These are phyloP conservation scores for Chaetomium sp. DNA, from an alignment of 2,329 filamentous ascomycete genomes.

Conservation along the genomic window DNA sequence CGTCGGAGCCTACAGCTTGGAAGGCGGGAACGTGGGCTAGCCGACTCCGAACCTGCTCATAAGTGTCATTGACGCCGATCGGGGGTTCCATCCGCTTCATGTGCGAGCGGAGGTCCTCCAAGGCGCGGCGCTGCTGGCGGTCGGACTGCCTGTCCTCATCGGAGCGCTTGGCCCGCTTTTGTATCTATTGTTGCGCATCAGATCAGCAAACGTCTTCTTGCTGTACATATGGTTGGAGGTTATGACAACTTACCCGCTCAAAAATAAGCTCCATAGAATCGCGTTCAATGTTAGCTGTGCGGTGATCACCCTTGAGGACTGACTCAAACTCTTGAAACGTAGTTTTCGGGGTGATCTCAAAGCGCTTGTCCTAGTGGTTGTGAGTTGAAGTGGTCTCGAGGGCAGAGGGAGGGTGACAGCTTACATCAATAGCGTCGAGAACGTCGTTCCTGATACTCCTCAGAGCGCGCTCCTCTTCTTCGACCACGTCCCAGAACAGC, in stretches of 20 bases:
- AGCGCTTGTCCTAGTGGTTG: conserved; percentile 73
- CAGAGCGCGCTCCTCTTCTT: conserved; percentile 89
- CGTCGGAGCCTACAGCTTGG: conserved; percentile 78
- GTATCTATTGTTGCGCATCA: conserved; percentile 55
- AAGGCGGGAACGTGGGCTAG: conserved; percentile 84
- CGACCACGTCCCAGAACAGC: conserved; percentile 92
- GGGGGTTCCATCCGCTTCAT: conserved; percentile 92
- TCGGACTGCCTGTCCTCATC: conserved; percentile 87
- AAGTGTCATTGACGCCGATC: conserved; percentile 75
- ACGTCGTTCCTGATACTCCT: conserved; percentile 80
- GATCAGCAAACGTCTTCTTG: conserved; percentile 6
- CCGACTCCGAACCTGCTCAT: conserved; percentile 81
- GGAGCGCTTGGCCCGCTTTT: conserved; percentile 77
- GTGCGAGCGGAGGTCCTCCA: conserved; percentile 80
- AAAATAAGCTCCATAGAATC: conserved; percentile 82
- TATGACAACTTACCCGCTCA: conserved; percentile 62
- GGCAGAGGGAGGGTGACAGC: conserved; percentile 35
- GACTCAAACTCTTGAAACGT: conserved; percentile 84
- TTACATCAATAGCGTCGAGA: conserved; percentile 83
- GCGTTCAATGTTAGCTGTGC: conserved; percentile 82
- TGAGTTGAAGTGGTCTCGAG: not conserved
- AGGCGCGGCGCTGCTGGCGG: conserved; percentile 78
- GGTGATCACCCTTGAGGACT: conserved; percentile 81
- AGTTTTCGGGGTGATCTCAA: conserved; percentile 85
- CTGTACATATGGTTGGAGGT: too few species aligned